These are phyloP conservation scores for Podila epicladia DNA, from an alignment of 192 early-diverging fungal species.

Conservation along the genomic window DNA sequence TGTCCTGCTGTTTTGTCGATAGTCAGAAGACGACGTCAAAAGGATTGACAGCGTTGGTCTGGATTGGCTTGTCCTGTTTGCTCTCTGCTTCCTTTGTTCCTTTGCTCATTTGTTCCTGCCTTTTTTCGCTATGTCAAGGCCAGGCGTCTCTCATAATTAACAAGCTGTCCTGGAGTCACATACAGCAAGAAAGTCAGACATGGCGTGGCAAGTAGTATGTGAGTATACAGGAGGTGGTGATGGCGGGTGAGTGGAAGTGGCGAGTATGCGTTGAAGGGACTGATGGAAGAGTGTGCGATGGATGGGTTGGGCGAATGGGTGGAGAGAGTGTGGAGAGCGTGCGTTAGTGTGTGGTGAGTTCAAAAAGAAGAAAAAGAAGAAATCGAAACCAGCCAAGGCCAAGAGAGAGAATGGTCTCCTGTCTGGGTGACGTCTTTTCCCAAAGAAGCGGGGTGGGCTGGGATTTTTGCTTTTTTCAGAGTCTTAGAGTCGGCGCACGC, in stretches of 20 bases:
- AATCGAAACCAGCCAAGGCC: too few relatives aligned
- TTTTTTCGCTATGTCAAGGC: neutral
- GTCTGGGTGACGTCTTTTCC: too few relatives aligned
- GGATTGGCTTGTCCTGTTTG: neutral
- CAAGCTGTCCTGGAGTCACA: neutral
- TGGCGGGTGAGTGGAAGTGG: neutral
- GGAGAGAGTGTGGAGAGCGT: too few relatives aligned
- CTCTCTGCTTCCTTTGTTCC: neutral
- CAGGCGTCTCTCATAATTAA: neutral
- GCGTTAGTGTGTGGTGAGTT: too few relatives aligned
- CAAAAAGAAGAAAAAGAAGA: too few relatives aligned
- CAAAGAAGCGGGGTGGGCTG: too few relatives aligned
- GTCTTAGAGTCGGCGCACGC: too few relatives aligned
- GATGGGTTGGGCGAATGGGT: neutral
- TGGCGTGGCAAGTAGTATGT: neutral
- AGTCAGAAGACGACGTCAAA: too few relatives aligned
- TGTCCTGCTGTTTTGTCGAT: too few relatives aligned
- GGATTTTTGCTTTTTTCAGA: too few relatives aligned
- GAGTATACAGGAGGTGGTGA: neutral
- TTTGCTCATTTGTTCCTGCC: neutral
- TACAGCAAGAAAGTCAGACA: slow-evolving; percentile 51
- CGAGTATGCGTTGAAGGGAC: neutral
- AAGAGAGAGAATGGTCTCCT: too few relatives aligned
- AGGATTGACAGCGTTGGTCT: too few relatives aligned
- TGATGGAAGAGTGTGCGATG: neutral